phyloP scores from a whole-genome alignment of 768 basidiomycete genomes.

The Tylopilus plumbeoviolaceoides region DNA sequence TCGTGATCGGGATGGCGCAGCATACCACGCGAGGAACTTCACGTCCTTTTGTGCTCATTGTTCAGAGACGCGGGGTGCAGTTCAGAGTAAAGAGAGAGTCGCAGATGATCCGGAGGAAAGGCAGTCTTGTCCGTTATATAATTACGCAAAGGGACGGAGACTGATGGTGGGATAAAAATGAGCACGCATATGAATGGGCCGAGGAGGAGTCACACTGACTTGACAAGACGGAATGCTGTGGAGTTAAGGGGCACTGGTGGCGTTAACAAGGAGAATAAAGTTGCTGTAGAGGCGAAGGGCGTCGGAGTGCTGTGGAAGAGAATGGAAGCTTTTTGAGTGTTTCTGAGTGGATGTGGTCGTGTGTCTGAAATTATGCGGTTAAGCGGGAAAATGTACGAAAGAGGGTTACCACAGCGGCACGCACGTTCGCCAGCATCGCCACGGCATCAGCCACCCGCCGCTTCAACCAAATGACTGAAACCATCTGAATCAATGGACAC shows the following conservation, averaged over 20 bases:
- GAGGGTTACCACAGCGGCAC: conserved; percentile 23
- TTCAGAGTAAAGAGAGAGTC: background rate
- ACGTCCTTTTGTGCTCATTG: conserved; percentile 67
- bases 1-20: conserved; percentile 82
- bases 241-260: conserved; percentile 11
- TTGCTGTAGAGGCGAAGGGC: conserved; percentile 4
- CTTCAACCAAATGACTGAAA: conserved; percentile 25
- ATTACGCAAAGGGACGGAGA: background rate
- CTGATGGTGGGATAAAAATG: conserved; percentile 8
- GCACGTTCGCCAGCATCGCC: conserved; percentile 37
- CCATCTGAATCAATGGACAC: conserved; percentile 11
- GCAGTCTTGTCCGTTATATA: background rate
- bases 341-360: conserved; percentile 31
- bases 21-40: conserved; percentile 81
- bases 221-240: conserved; percentile 3
- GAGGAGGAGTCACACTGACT: conserved; percentile 4
- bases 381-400: conserved; percentile 19
- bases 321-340: conserved; percentile 12
- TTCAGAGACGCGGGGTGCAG: conserved; percentile 5
- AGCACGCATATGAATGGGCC: background rate
- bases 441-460: conserved; percentile 17
- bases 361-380: conserved; percentile 36
- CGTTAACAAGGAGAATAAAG: background rate
- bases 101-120: background rate
- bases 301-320: conserved; percentile 9